These are phyloP conservation scores for Yamadazyma jaroonii DNA, from an alignment of 1,139 yeast genomes.

Conservation along the genomic window DNA sequence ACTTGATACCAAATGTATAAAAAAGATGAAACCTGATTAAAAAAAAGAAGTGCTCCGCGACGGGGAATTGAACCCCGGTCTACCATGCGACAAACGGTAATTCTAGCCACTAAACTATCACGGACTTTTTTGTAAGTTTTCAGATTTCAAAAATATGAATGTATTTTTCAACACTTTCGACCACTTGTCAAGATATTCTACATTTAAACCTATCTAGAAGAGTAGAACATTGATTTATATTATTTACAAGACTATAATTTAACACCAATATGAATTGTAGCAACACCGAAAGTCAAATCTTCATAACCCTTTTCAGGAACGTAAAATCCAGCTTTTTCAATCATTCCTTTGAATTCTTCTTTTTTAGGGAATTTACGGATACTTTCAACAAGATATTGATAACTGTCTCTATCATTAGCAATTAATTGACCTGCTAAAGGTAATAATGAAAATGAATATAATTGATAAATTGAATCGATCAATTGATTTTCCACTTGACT, in stretches of 20 bases:
- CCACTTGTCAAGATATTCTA: no score
- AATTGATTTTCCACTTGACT: conserved; percentile 84
- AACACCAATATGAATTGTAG: conserved; percentile 94
- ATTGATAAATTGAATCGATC: conserved; percentile 73
- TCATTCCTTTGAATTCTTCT: conserved; percentile 88
- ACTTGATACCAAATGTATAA: not conserved
- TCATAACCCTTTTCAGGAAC: conserved; percentile 88
- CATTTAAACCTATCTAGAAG: no score
- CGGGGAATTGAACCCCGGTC: conserved; percentile 51
- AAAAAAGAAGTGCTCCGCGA: conserved; percentile 31
- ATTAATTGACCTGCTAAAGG: conserved; percentile 96
- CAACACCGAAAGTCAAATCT: conserved; percentile 93
- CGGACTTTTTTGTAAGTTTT: conserved; percentile 20
- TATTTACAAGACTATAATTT: conserved; percentile 44
- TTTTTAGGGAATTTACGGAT: conserved; percentile 90
- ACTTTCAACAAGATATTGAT: conserved; percentile 93
- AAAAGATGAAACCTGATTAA: no score
- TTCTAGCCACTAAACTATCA: conserved; percentile 48
- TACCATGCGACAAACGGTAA: conserved; percentile 47
- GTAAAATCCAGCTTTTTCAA: conserved; percentile 91
- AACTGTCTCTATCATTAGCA: conserved; percentile 93
- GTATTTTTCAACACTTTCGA: no score
- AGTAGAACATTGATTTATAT: no score
- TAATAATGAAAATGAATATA: conserved; percentile 82
- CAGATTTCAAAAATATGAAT: no score